Evolutionary conservation across 208 protist species (phyloP).

Genomic region (Crithidia thermophila): DNA sequence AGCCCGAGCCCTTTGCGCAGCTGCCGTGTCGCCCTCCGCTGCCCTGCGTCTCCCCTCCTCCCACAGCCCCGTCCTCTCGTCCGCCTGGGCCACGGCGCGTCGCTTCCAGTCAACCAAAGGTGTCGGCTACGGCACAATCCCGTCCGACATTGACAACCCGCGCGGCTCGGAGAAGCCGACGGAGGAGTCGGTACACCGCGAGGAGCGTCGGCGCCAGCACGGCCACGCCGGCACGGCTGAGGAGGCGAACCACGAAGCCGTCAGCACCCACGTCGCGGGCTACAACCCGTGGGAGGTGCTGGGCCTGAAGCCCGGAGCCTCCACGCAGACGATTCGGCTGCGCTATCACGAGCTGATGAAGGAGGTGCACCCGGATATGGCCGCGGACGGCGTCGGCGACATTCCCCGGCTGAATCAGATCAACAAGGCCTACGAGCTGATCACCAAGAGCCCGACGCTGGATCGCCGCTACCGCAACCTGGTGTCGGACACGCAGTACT

Average conservation of each 20-base stretch:
- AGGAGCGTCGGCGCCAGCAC: constrained; percentile 42
- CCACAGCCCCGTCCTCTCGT: not conserved
- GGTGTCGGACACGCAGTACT: constrained; percentile 84
- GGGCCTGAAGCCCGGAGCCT: constrained; percentile 73
- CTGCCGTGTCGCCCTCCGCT: too few species aligned
- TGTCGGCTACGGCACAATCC: constrained; percentile 51
- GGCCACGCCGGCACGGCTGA: constrained; percentile 27
- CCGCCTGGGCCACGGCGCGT: constrained; percentile 9
- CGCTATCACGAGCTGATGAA: constrained; percentile 90
- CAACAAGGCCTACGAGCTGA: constrained; percentile 90
- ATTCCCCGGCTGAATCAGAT: constrained; percentile 85
- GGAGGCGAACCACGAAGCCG: constrained; percentile 43
- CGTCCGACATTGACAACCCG: constrained; percentile 66
- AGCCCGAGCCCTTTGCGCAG: too few species aligned
- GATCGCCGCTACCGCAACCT: constrained; percentile 89
- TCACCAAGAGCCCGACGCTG: constrained; percentile 88
- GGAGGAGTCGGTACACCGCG: constrained; percentile 53
- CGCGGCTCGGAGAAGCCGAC: constrained; percentile 49
- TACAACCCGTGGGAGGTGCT: constrained; percentile 91
- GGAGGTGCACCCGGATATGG: constrained; percentile 84
- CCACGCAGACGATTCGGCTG: constrained; percentile 69
- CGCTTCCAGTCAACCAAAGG: constrained; percentile 30
- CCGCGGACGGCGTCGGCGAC: constrained; percentile 68
- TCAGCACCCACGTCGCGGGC: constrained; percentile 47
- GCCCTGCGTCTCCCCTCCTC: not conserved